Evolutionary conservation across 1,139 yeast species (phyloP), one percentile per base, ranked within the genome.

Genomic region (Taphrina flavorubra): DNA sequence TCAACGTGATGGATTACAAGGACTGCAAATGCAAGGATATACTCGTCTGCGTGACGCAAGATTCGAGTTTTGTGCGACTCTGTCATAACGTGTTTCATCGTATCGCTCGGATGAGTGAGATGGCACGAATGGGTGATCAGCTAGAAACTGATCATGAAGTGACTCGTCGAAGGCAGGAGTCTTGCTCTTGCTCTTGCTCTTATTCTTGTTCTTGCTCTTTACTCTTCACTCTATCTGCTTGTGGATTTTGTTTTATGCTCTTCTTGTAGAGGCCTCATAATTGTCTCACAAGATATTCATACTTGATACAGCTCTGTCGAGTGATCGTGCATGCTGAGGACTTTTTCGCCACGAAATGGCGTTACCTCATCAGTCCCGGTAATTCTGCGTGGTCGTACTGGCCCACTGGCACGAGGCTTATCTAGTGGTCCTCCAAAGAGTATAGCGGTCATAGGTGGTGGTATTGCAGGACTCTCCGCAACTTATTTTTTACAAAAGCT

Each of bases 381-480:
- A 6, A 44, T n/a, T 44, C n/a, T 13, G 47, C 18, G n/a, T 44
- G 47, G 18, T 1, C 18, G n/a, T 44, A 7, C 8, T 14, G 16
- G 47, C 18, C 1, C n/a, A 6, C 8, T 16, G 5, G 20, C 31
- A 8, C 7, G 53, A 49, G 1, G 2, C 34, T 49, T 25, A 36
- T 49, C 53, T 6, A 18, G 53, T n/a, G 8, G n/a, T 4, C n/a
- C 53, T 2, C 47, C 59, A 8, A 42, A n/a, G n/a, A 44, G 25
- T 34, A 62, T 68, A 46, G 70, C 70, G 13, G 60, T 68, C 20
- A 49, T 61, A 36, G 99, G 99, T 0, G 89, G 90, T 0, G 99
- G 99, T 0, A 84, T 92, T 1, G 88, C 97, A 0, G 98, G 98
- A 0, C 81, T 94, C 3, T 81, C 94, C 1, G 87, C 85, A 74